Evolutionary conservation across 257 asterid species (phyloP).

Genomic region (Fraxinus americana): DNA sequence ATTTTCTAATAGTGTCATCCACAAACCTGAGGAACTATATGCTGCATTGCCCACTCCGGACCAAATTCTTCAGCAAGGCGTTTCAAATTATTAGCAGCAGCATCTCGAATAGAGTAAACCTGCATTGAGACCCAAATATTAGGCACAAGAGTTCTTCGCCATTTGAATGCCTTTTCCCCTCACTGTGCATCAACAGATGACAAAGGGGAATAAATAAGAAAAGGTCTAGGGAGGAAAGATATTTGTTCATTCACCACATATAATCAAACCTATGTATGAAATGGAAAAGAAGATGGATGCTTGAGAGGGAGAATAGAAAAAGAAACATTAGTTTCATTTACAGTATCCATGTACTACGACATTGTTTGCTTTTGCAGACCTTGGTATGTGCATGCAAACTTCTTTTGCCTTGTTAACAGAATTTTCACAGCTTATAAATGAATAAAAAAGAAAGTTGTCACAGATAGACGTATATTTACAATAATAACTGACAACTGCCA

Average conservation of each 20-base stretch:
- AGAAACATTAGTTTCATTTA: neutral
- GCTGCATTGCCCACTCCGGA: conserved; percentile 96
- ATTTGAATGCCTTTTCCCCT: neutral
- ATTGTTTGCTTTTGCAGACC: neutral
- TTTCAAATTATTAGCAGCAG: conserved; percentile 79
- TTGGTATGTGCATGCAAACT: neutral
- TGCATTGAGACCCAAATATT: conserved; percentile 26
- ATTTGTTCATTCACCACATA: neutral
- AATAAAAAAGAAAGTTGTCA: neutral
- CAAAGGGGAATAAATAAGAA: neutral
- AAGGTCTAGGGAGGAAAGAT: conserved; percentile 1
- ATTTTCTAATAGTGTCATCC: neutral
- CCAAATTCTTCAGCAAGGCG: conserved; percentile 92
- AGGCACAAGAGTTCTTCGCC: neutral
- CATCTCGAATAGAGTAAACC: conserved; percentile 87
- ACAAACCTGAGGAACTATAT: conserved; percentile 47
- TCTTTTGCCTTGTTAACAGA: neutral
- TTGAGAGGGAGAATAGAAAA: conserved; percentile 1
- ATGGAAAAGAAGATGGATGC: neutral
- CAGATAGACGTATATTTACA: neutral
- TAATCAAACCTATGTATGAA: neutral
- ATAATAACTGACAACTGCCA: neutral
- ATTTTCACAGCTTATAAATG: neutral
- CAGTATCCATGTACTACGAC: neutral
- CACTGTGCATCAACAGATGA: conserved; percentile 5